phyloP scores from a whole-genome alignment of 2,329 filamentous ascomycete species.

The Spiromastix sp. region DNA sequence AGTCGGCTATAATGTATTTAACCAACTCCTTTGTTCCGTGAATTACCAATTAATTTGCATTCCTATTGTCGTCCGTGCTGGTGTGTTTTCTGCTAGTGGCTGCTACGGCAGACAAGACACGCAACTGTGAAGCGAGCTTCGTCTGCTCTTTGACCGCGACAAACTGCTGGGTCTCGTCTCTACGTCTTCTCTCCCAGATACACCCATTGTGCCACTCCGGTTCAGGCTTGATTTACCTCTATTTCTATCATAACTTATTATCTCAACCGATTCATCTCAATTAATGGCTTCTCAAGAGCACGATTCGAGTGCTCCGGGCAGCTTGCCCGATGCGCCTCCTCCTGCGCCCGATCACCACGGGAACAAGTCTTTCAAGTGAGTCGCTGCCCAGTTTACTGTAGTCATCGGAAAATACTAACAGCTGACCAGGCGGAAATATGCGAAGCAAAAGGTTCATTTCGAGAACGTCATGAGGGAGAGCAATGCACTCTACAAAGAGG shows the following conservation, averaged over 20 bases:
- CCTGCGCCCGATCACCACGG: slow-evolving; percentile 40
- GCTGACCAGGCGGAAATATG: slow-evolving; percentile 66
- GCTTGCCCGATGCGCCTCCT: slow-evolving; percentile 21
- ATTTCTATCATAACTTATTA: no score
- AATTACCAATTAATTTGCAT: background rate
- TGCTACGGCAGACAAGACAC: no score
- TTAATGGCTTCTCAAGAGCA: slow-evolving; percentile 25
- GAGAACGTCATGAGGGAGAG: slow-evolving; percentile 68
- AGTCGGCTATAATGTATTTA: background rate
- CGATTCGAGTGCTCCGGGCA: slow-evolving; percentile 18
- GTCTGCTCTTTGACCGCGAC: no score
- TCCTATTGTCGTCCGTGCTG: no score
- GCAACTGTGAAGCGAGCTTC: no score
- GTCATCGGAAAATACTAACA: background rate
- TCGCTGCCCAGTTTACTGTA: background rate
- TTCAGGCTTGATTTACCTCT: no score
- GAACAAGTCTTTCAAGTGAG: slow-evolving; percentile 58
- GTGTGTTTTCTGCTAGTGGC: no score
- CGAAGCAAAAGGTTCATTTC: slow-evolving; percentile 72
- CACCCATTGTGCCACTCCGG: no score
- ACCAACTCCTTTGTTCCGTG: background rate
- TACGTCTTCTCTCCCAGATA: no score
- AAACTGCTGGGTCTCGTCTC: no score
- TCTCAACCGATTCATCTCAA: no score
- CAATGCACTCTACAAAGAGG: slow-evolving; percentile 55